Evolutionary conservation across 768 basidiomycete species (phyloP), one percentile per base, ranked within the genome.

Genomic region (Tulasnella sp.): DNA sequence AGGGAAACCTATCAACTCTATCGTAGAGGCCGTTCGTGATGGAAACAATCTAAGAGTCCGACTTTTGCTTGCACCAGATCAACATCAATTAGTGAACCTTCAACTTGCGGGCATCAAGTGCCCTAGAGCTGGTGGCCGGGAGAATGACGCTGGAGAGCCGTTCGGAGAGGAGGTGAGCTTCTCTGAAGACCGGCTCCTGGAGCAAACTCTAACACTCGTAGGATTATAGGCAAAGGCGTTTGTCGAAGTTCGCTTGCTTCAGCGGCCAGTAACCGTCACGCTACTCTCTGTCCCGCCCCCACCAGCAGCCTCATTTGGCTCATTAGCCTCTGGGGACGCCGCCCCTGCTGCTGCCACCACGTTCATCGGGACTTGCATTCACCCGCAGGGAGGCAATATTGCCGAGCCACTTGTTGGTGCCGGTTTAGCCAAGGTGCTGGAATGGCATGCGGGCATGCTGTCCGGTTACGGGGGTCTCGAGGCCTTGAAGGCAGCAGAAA

Each of bases 371-470:
- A 91, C 89, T 78, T 92, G 94, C 16, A 85, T 93, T 57, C 97
- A 99, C 83, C 96, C 97, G 11, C 71, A 72, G 37, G 93, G 91
- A 23, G 97, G 97, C 42, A 98, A 98, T 84, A 92, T 99, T 35
- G 96, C 95, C 16, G 94, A 97, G 81, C 91, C 93, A 84, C 87
- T 99, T 51, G 90, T 95, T 39, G 89, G 88, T 5, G 89, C 90
- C 69, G 96, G 97, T 39, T 87, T 98, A 1, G 97, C 96, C 23
- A 92, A 94, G 78, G 88, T 98, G 73, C 92, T 99, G 78, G 96
- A 97, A 83, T 98, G 96, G 96, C 97, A 99, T 83, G 96, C 97
- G 20, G 96, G 96, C 29, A 92, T 99, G 89, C 89, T 99, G 29
- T 90, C 94, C 0, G 89, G 87, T 75, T 86, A 88, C 74, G 95